A percentile compares a stretch with the other conserved stretches of the same genome.
phyloP scores from a whole-genome alignment of 2,329 filamentous ascomycete genomes.

The Sphaerulina vaccinii region DNA sequence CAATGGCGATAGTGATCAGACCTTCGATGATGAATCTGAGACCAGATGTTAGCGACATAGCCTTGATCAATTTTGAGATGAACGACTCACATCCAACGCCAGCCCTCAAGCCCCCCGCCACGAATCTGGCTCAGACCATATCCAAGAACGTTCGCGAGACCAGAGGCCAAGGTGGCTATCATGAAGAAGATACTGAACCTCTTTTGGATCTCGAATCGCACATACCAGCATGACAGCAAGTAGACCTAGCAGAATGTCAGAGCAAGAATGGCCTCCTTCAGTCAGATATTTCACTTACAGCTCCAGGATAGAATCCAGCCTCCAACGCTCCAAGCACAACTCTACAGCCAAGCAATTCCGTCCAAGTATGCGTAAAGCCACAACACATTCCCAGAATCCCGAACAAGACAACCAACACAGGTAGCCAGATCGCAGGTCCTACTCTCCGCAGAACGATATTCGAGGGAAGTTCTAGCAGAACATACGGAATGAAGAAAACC shows the following conservation, averaged over 20 bases:
- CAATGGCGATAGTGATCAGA: conserved; percentile 60
- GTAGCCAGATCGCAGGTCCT: conserved; percentile 5
- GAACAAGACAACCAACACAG: conserved; percentile 5
- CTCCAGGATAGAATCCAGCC: too few species aligned
- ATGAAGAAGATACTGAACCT: conserved; percentile 18
- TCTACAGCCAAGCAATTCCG: conserved; percentile 4
- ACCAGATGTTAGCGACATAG: neutral
- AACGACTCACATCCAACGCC: conserved; percentile 44
- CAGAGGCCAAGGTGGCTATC: conserved; percentile 8
- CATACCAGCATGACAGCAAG: conserved; percentile 20
- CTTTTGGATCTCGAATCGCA: conserved; percentile 21
- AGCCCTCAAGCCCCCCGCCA: conserved; percentile 7
- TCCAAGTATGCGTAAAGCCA: conserved; percentile 8
- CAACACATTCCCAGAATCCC: conserved; percentile 9
- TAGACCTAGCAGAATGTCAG: conserved; percentile 21
- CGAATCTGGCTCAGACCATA: conserved; percentile 13
- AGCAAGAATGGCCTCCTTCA: neutral
- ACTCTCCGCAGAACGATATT: neutral
- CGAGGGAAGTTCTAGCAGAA: conserved; percentile 9
- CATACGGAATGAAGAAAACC: conserved; percentile 12
- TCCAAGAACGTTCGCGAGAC: conserved; percentile 19
- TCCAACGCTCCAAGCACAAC: conserved; percentile 12
- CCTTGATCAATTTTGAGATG: neutral
- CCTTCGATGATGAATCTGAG: conserved; percentile 63
- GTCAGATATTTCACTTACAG: conserved; percentile 5